A percentile compares a stretch with the other conserved stretches of the same genome.
Evolutionary conservation across 2,329 filamentous ascomycete genomes (phyloP).

Genomic region (Arthroderma sp.): DNA sequence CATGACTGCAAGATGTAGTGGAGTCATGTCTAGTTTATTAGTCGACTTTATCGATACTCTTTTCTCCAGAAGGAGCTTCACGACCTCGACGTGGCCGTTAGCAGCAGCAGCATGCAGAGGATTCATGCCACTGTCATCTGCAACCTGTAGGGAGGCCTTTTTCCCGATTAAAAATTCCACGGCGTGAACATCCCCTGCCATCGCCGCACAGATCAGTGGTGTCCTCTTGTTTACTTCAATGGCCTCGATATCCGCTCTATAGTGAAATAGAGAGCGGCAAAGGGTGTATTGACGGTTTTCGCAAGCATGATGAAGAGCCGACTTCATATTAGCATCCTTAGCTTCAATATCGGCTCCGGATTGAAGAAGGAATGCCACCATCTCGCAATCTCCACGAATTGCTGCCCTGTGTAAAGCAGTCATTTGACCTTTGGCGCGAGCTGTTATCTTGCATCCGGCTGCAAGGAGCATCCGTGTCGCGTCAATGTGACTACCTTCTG

Average conservation of each 20-base stretch:
- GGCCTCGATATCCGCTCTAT: constrained; percentile 25
- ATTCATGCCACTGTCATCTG: constrained; percentile 27
- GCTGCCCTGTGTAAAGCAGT: constrained; percentile 27
- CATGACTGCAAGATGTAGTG: constrained; percentile 28
- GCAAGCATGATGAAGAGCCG: constrained; percentile 28
- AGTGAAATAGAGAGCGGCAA: constrained; percentile 24
- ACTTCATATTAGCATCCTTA: constrained; percentile 25
- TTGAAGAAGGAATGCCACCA: constrained; percentile 7
- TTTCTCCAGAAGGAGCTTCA: constrained; percentile 23
- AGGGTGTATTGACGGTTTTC: constrained; percentile 27
- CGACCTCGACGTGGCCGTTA: constrained; percentile 29
- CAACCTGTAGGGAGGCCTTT: constrained; percentile 21
- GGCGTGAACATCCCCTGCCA: constrained; percentile 20
- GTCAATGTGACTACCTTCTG: constrained; percentile 25
- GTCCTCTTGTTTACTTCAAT: constrained; percentile 24
- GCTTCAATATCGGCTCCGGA: constrained; percentile 26
- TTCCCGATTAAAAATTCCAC: constrained; percentile 24
- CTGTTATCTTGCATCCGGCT: constrained; percentile 21
- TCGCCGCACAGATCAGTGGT: constrained; percentile 28
- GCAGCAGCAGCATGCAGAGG: constrained; percentile 30
- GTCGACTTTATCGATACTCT: constrained; percentile 20
- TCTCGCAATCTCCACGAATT: constrained; percentile 4
- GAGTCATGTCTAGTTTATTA: constrained; percentile 24
- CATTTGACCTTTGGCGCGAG: constrained; percentile 22
- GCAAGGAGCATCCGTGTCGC: constrained; percentile 24